Percentiles rank a stretch among this genome's conserved stretches.
Evolutionary conservation across 164 flowering plant species (phyloP).

Genomic region (Cinnamomum chago): DNA sequence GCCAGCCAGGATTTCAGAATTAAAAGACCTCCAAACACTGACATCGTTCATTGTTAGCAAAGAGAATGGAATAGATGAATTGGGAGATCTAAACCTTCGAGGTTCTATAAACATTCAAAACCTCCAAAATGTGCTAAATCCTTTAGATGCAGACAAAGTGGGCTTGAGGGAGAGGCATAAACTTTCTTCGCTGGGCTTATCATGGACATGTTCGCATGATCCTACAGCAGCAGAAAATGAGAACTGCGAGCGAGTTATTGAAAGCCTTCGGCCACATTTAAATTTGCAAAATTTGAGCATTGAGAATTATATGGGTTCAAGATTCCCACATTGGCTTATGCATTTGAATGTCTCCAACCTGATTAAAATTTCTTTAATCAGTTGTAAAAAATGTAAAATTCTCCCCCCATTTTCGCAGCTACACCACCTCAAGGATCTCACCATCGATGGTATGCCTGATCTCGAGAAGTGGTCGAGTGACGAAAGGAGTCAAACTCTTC

Average conservation of each 20-base stretch:
- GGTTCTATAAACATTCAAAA: neutral
- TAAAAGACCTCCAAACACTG: constrained; percentile 14
- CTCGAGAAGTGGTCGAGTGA: constrained; percentile 14
- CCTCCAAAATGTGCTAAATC: constrained; percentile 7
- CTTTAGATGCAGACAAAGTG: neutral
- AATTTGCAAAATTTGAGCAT: constrained; percentile 16
- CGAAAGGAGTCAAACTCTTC: neutral
- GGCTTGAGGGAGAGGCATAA: neutral
- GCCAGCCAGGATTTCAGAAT: constrained; percentile 4
- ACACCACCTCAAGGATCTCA: constrained; percentile 13
- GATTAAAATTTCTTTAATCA: neutral
- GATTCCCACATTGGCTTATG: constrained; percentile 22
- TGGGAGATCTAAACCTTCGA: neutral
- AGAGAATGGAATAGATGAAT: neutral
- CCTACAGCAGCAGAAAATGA: neutral
- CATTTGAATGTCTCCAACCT: constrained; percentile 7
- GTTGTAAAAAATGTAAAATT: constrained; percentile 15
- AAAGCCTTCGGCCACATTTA: constrained; percentile 19
- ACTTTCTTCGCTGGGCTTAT: neutral
- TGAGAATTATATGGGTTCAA: constrained; percentile 13
- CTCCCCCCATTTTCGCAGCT: constrained; percentile 22
- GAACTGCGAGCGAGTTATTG: constrained; percentile 1
- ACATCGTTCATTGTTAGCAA: constrained; percentile 17
- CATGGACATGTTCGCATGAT: neutral
- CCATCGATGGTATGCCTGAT: constrained; percentile 2